A percentile compares a stretch with the other conserved stretches of the same genome.
Evolutionary conservation across 2,329 filamentous ascomycete species (phyloP).

Genomic region (Chaetoscypha palmicola): DNA sequence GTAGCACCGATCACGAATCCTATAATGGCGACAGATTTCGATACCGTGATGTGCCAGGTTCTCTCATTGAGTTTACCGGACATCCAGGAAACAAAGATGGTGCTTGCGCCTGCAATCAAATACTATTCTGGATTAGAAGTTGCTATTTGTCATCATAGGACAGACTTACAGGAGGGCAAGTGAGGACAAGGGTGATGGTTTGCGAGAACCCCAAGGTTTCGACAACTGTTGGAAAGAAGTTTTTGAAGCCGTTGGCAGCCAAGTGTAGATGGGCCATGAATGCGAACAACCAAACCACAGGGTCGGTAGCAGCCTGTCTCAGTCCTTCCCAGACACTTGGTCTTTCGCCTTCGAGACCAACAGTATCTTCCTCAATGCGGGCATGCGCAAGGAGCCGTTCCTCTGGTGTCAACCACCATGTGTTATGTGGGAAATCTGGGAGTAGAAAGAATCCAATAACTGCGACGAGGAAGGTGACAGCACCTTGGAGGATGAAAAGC

Average conservation of each 20-base stretch:
- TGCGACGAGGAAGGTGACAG: conserved; percentile 12
- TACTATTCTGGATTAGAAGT: conserved; percentile 5
- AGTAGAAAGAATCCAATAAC: conserved; percentile 30
- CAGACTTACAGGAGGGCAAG: conserved; percentile 9
- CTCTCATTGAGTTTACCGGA: conserved; percentile 15
- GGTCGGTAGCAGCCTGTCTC: conserved; percentile 35
- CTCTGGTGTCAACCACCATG: conserved; percentile 16
- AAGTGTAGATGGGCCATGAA: conserved; percentile 43
- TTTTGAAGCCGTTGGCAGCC: conserved; percentile 31
- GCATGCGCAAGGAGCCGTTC: conserved; percentile 12
- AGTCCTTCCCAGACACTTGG: conserved; percentile 33
- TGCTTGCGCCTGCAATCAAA: conserved; percentile 7
- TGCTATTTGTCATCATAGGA: not conserved
- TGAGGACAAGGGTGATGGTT: conserved; percentile 17
- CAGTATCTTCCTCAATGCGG: conserved; percentile 12
- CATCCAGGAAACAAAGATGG: conserved; percentile 6
- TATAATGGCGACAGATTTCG: conserved; percentile 12
- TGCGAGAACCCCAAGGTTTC: conserved; percentile 26
- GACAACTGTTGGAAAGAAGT: conserved; percentile 30
- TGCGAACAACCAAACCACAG: conserved; percentile 38
- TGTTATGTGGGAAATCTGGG: conserved; percentile 41
- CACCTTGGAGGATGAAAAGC: conserved; percentile 36
- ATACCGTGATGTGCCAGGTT: conserved; percentile 16
- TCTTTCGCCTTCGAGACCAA: conserved; percentile 32
- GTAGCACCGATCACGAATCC: conserved; percentile 12